Evolutionary conservation across 306 rosid species (phyloP), one percentile per base, ranked within the genome.

Genomic region (Prunus mongolica): DNA sequence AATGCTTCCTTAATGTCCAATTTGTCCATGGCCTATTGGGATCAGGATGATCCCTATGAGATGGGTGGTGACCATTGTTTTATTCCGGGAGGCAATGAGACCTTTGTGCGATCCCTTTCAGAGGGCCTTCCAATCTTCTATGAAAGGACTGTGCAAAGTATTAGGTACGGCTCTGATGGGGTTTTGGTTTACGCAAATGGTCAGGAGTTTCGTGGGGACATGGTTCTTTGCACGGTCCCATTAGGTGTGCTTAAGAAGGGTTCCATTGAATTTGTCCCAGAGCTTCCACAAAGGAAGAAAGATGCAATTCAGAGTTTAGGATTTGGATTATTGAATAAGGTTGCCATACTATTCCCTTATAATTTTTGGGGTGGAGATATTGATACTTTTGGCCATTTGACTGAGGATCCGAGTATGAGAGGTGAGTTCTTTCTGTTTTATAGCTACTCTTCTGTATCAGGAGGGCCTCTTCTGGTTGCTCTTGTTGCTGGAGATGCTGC

Each of bases 11-110:
- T 87, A 20, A 90, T 93, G 94, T 84, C 94, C 8, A 91, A 93
- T 78, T 79, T 93, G 85, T 91, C 98, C 0, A 93, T 91, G 98
- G 96, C 96, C 0, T 93, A 93, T 85, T 93, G 98, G 98, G 98
- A 93, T 82, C 98, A 93, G 78, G 96, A 93, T 82, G 96, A 93
- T 86, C 98, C 96, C 2, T 93, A 80, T 79, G 98, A 93, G 81
- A 93, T 93, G 98, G 98, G 98, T 16, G 98, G 98, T 65, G 98
- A 93, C 81, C 98, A 93, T 79, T 93, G 98, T 83, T 93, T 93
- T 63, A 90, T 93, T 71, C 98, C 98, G 0, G 98, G 96, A 18
- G 98, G 98, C 15, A 93, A 91, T 19, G 94, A 91, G 83, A 83
- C 75, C n/a, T 91, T 93, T 79, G 82, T 93, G 18, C 87, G 95